Base-by-base conservation (phyloP, 2,329 filamentous ascomycete genomes). In the Penicillium verrucosum region DNA sequence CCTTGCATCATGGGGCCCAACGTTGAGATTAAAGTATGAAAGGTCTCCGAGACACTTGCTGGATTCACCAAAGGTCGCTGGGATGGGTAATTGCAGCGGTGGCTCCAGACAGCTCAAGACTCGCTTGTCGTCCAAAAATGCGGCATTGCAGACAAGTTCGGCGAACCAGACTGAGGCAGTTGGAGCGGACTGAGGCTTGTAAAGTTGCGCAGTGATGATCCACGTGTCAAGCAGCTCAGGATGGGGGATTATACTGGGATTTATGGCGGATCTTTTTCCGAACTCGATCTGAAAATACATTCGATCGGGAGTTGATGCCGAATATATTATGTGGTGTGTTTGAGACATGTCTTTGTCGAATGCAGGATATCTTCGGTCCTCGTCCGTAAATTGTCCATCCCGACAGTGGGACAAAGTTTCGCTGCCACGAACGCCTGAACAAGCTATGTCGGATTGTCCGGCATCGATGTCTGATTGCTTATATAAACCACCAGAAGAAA, bases 161-260 rank as follows among this genome's bases (percentile, higher is more conserved):
- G 73, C 63, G 54, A 75, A 78, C 59, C 70, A 74, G 7, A 68
- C 59, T 1, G 66, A 65, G 49, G 21, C 27, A 4, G 67, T 62
- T 10, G 69, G 58, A 23, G 62, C 60, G n/a, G 58, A 32, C 7
- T 27, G 51, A 23, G 60, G 59, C 12, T 73, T 68, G 21, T 73
- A 65, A 50, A 73, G 71, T 64, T 84, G 82, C 4, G 80, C 81
- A 4, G 82, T 75, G 25, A 85, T 74, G 57, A 81, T 77, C 75
- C 77, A 85, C 1, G 75, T 79, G 40, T 81, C 67, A 3, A 74
- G 68, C 7, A 74, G 64, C 1, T 64, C 69, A 3, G 82, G 82
- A 64, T 85, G 83, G 0, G 83, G 82, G 38, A 85, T 76, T 60
- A 85, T 78, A 68, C 81, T 85, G 16, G 83, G 82, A 57, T 85